phyloP scores from a whole-genome alignment of 1,139 yeast genomes.

The Lodderomyces jiufengensis region DNA sequence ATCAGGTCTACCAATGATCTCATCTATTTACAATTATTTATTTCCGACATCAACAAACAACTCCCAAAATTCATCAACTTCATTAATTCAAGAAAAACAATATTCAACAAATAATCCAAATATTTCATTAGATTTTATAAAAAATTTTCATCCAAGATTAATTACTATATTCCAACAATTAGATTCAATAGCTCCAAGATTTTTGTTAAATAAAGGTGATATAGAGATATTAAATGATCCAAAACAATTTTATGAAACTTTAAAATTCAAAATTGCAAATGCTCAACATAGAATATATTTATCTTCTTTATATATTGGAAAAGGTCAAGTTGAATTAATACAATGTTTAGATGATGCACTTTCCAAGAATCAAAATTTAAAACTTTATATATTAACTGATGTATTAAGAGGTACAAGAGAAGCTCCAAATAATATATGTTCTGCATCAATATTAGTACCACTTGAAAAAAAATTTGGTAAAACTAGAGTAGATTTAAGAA shows the following conservation, averaged over 20 bases:
- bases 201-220: conserved; percentile 55
- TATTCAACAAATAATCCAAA: conserved; percentile 29
- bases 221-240: conserved; percentile 68
- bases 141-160: conserved; percentile 46
- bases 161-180: conserved; percentile 51
- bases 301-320: conserved; percentile 86
- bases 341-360: conserved; percentile 60
- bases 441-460: conserved; percentile 71
- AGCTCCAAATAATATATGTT: conserved; percentile 64
- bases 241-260: conserved; percentile 57
- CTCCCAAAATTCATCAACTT: neutral
- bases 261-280: conserved; percentile 51
- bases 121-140: conserved; percentile 15
- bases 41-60: conserved; percentile 3
- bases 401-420: conserved; percentile 93
- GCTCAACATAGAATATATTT: conserved; percentile 68
- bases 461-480: conserved; percentile 64
- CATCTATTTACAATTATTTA: conserved; percentile 9
- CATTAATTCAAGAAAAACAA: conserved; percentile 2
- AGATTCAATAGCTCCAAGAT: conserved; percentile 69
- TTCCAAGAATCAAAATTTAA: conserved; percentile 51
- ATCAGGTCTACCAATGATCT: conserved; percentile 6
- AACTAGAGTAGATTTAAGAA: conserved; percentile 70
- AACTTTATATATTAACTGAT: conserved; percentile 75
- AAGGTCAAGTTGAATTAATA: conserved; percentile 69